phyloP scores from a whole-genome alignment of 176 grass and related monocot species.

The Echinochloa phyllopogon region DNA sequence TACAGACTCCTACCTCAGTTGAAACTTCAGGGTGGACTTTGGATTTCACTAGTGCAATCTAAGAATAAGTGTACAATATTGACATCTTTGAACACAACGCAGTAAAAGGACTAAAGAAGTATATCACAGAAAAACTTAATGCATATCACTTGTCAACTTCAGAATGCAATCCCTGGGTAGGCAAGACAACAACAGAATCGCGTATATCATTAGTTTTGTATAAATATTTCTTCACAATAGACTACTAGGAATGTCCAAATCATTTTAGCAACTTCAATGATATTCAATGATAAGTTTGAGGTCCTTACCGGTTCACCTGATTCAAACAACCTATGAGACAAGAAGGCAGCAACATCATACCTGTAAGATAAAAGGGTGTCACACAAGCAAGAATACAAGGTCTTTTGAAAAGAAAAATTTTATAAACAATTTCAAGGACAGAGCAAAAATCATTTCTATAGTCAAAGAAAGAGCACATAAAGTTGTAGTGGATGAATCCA shows the following conservation, averaged over 20 bases:
- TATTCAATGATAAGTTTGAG: constrained; percentile 4
- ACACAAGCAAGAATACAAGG: constrained; percentile 26
- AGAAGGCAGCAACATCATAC: constrained; percentile 83
- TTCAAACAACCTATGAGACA: constrained; percentile 74
- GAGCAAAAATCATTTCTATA: neutral
- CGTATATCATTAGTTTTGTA: neutral
- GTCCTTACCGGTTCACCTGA: constrained; percentile 68
- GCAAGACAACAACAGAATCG: constrained; percentile 11
- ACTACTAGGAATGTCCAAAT: neutral
- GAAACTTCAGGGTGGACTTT: neutral
- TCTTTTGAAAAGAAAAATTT: too few relatives aligned
- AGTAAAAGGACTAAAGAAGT: neutral
- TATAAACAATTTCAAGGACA: neutral
- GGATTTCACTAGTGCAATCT: neutral
- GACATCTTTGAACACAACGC: neutral
- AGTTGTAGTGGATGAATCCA: constrained; percentile 1
- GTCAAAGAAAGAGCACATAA: neutral
- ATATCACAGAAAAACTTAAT: neutral
- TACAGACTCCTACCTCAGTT: neutral
- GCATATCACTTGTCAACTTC: neutral
- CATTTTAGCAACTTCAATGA: constrained; percentile 5
- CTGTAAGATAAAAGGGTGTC: constrained; percentile 46
- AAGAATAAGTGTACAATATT: neutral
- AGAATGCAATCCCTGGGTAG: constrained; percentile 13
- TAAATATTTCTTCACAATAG: neutral